Evolutionary conservation across 345 rosid genomes (phyloP).

Genomic region (Populus pruinosa): DNA sequence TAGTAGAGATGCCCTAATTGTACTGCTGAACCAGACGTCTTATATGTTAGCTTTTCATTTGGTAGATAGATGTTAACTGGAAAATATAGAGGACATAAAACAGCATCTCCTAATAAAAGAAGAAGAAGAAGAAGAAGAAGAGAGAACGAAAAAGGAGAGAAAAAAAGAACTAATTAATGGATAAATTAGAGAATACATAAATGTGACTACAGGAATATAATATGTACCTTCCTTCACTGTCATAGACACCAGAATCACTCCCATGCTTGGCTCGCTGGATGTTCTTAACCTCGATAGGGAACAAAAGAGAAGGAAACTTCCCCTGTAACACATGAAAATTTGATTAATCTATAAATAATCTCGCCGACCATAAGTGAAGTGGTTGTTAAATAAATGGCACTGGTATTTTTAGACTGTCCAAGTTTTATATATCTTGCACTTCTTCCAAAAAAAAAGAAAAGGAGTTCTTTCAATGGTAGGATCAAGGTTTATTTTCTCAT

Average conservation of each 20-base stretch:
- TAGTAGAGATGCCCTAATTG: neutral
- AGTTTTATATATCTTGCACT: neutral
- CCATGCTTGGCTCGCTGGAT: slow-evolving; percentile 68
- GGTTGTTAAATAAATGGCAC: neutral
- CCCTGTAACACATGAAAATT: slow-evolving; percentile 42
- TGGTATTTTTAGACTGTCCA: neutral
- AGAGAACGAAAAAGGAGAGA: too few species aligned
- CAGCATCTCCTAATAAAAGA: neutral
- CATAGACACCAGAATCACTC: slow-evolving; percentile 82
- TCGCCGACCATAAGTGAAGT: neutral
- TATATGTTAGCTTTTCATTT: neutral
- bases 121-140: too few species aligned
- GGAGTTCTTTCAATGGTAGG: too few species aligned
- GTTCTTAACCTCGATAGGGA: slow-evolving; percentile 78
- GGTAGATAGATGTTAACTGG: neutral
- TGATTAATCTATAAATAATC: neutral
- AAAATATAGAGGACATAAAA: neutral
- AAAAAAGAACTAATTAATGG: neutral
- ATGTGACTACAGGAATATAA: neutral
- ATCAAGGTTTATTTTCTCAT: neutral
- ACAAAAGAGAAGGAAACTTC: slow-evolving; percentile 46
- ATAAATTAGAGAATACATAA: neutral
- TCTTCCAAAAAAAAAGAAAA: neutral
- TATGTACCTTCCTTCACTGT: slow-evolving; percentile 66
- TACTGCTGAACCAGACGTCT: neutral